phyloP scores from a whole-genome alignment of 1,284 basidiomycete species.

The Filobasidium uniguttulatum region DNA sequence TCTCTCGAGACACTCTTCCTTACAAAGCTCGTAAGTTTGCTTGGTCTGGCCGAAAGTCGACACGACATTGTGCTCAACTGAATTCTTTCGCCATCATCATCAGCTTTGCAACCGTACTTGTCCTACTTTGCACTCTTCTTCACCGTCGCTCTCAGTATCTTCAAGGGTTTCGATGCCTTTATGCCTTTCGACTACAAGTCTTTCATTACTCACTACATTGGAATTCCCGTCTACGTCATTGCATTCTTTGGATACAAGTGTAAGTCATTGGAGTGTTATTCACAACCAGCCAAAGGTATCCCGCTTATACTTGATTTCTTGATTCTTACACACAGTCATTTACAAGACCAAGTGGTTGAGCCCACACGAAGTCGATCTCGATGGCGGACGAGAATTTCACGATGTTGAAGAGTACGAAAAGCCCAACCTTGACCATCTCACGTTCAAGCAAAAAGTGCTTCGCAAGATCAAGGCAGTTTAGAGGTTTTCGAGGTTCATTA shows the following conservation, averaged over 20 bases:
- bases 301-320: slow-evolving; percentile 3
- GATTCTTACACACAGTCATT: slow-evolving; percentile 27
- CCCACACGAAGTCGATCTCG: slow-evolving; percentile 49
- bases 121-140: slow-evolving; percentile 44
- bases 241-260: slow-evolving; percentile 49
- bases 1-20: slow-evolving; percentile 49
- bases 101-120: slow-evolving; percentile 40
- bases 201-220: slow-evolving; percentile 44
- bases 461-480: slow-evolving; percentile 27
- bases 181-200: slow-evolving; percentile 44
- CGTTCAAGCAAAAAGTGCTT: slow-evolving; percentile 26
- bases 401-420: slow-evolving; percentile 45
- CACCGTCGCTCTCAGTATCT: slow-evolving; percentile 50
- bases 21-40: slow-evolving; percentile 45
- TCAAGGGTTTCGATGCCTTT: slow-evolving; percentile 55
- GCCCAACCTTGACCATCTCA: slow-evolving; percentile 21
- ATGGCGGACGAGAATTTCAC: slow-evolving; percentile 51
- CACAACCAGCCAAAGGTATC: neutral
- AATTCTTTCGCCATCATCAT: neutral
- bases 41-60: no score
- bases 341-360: slow-evolving; percentile 45
- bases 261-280: slow-evolving; percentile 12
- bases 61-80: neutral
- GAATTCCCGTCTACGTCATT: slow-evolving; percentile 42
- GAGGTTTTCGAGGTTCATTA: no score